Conservation (phyloP, 176 grass and related monocot genomes). For the Rhynchospora breviuscula region DNA sequence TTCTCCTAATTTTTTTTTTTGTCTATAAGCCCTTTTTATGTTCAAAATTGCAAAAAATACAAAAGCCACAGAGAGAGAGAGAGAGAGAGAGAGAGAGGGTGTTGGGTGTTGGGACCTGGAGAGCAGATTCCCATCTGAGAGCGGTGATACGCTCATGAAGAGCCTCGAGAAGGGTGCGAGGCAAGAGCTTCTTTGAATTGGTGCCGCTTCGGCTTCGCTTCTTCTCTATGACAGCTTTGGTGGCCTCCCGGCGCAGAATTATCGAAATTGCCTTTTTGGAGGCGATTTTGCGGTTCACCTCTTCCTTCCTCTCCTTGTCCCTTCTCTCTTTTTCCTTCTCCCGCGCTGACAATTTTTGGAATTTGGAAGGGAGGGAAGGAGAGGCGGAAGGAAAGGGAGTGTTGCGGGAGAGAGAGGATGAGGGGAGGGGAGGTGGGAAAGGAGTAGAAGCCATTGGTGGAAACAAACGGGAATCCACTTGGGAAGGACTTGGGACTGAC, state of each 20-base stretch:
- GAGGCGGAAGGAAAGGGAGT: neutral
- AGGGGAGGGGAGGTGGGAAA: neutral
- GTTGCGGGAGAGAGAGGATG: constrained; percentile 21
- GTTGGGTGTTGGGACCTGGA: constrained; percentile 51
- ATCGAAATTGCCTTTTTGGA: constrained; percentile 79
- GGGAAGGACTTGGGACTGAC: too few species aligned
- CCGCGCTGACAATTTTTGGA: neutral
- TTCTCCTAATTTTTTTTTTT: too few species aligned
- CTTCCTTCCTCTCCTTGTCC: constrained; percentile 54
- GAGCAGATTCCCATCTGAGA: constrained; percentile 80
- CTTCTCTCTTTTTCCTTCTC: constrained; percentile 2
- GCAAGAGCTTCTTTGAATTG: constrained; percentile 66
- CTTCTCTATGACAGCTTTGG: constrained; percentile 85
- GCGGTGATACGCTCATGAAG: constrained; percentile 72
- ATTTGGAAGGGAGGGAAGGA: neutral
- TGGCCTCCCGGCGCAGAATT: constrained; percentile 82
- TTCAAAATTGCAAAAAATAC: too few species aligned
- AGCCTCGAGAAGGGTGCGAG: constrained; percentile 81
- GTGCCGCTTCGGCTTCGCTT: constrained; percentile 54
- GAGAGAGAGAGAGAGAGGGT: neutral
- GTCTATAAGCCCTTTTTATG: too few species aligned
- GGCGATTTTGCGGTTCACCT: constrained; percentile 79
- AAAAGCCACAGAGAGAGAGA: neutral
- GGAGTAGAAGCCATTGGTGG: constrained; percentile 4
- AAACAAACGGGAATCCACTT: too few species aligned